Evolutionary conservation across 1,284 basidiomycete genomes (phyloP).

Genomic region (Prillingera fragicola): DNA sequence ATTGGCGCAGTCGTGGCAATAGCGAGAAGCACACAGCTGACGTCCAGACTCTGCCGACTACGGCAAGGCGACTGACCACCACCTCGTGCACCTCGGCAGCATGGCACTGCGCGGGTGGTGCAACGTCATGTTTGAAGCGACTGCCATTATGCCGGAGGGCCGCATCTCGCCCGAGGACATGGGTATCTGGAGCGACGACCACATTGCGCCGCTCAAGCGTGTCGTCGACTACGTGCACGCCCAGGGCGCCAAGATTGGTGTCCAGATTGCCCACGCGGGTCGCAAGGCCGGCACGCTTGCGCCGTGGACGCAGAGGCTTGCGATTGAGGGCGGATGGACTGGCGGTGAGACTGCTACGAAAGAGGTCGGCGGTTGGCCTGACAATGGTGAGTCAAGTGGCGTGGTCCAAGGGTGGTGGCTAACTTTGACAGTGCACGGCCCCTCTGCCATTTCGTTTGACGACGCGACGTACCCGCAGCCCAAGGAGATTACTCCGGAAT

Average conservation of each 20-base stretch:
- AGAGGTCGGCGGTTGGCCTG: constrained; percentile 64
- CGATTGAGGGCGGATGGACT: constrained; percentile 37
- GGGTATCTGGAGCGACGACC: constrained; percentile 71
- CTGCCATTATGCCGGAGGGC: constrained; percentile 68
- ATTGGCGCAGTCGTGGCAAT: no score
- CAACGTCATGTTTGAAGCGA: constrained; percentile 63
- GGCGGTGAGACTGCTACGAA: constrained; percentile 43
- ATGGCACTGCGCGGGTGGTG: constrained; percentile 53
- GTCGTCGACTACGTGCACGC: constrained; percentile 72
- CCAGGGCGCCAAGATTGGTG: constrained; percentile 61
- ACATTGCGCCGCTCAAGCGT: constrained; percentile 61
- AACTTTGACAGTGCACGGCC: constrained; percentile 49
- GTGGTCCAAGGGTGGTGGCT: background rate
- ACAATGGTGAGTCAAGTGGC: constrained; percentile 51
- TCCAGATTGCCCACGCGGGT: constrained; percentile 76
- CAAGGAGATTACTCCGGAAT: constrained; percentile 55
- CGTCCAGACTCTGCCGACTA: constrained; percentile 60
- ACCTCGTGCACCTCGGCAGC: constrained; percentile 65
- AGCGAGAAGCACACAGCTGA: no score
- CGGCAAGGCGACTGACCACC: constrained; percentile 70
- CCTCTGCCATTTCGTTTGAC: constrained; percentile 57
- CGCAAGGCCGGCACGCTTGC: constrained; percentile 63
- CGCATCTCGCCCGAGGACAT: constrained; percentile 54
- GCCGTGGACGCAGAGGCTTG: constrained; percentile 53
- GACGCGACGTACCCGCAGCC: constrained; percentile 53